Evolutionary conservation across 2,329 filamentous ascomycete genomes (phyloP).

Genomic region (Coccinonectria pachysandricola): DNA sequence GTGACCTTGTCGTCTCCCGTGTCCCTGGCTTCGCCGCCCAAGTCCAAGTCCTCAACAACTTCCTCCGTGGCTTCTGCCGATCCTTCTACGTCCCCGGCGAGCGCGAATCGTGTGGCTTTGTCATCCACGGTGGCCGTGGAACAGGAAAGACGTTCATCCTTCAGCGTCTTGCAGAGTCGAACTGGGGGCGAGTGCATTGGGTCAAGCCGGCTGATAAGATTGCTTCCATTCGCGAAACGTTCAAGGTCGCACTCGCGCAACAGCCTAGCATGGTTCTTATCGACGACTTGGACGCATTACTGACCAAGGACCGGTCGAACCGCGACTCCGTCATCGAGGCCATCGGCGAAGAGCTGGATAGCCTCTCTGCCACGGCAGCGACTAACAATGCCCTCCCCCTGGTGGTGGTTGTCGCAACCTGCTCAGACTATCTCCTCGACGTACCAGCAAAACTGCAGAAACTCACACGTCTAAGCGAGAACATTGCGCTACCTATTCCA

Average conservation of each 20-base stretch:
- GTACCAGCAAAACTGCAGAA: slow-evolving; percentile 61
- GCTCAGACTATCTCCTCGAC: slow-evolving; percentile 58
- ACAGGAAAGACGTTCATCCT: slow-evolving; percentile 77
- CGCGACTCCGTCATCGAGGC: slow-evolving; percentile 39
- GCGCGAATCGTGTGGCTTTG: slow-evolving; percentile 44
- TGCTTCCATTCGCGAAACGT: slow-evolving; percentile 52
- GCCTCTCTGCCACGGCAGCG: slow-evolving; percentile 33
- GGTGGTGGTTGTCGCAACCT: slow-evolving; percentile 66
- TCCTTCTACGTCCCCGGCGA: slow-evolving; percentile 21
- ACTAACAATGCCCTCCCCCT: slow-evolving; percentile 32
- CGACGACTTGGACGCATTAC: slow-evolving; percentile 64
- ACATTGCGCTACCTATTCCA: slow-evolving; percentile 69
- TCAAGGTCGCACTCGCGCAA: slow-evolving; percentile 56
- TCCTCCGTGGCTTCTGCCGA: slow-evolving; percentile 46
- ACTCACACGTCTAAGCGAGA: slow-evolving; percentile 51
- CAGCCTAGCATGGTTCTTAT: slow-evolving; percentile 73
- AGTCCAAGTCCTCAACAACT: slow-evolving; percentile 54
- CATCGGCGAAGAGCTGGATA: slow-evolving; percentile 46
- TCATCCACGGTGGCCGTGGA: slow-evolving; percentile 72
- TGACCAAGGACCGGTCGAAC: slow-evolving; percentile 47
- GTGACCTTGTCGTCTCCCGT: slow-evolving; percentile 36
- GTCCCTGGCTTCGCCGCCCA: slow-evolving; percentile 61
- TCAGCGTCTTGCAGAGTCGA: slow-evolving; percentile 51
- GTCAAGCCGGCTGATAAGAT: slow-evolving; percentile 48
- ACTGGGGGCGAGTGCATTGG: slow-evolving; percentile 60